These are phyloP conservation scores for Persicaria tinctoria DNA, from an alignment of 148 eudicot species.

Conservation along the genomic window DNA sequence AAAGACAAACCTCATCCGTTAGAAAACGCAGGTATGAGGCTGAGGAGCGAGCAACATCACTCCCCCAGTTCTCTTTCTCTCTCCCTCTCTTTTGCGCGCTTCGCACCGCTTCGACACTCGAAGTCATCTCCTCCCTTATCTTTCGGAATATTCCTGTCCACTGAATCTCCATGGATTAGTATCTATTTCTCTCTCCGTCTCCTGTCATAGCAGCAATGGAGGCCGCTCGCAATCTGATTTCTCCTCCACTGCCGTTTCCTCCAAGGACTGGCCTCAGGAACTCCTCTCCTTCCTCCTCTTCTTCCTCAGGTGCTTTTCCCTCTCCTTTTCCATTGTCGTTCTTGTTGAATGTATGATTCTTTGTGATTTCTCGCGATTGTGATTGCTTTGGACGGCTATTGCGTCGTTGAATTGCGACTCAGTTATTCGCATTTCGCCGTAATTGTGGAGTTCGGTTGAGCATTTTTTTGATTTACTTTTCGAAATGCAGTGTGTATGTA, in stretches of 20 bases:
- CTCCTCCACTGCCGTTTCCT: constrained; percentile 50
- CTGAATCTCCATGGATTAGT: background rate
- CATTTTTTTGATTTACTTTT: background rate
- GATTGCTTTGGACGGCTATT: background rate
- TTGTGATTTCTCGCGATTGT: background rate
- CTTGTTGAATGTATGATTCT: background rate
- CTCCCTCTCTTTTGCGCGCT: constrained; percentile 1
- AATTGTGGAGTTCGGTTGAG: background rate
- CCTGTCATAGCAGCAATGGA: constrained; percentile 32
- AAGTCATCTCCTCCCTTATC: background rate
- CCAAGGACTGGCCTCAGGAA: constrained; percentile 33
- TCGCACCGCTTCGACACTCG: background rate
- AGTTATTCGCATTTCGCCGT: background rate
- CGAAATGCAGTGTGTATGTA: constrained; percentile 44
- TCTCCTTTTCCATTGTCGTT: background rate
- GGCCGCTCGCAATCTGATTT: constrained; percentile 51
- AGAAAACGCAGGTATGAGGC: constrained; percentile 9
- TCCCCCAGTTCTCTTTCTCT: background rate
- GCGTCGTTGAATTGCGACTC: background rate
- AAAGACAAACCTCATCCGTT: constrained; percentile 5
- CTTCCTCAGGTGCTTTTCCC: constrained; percentile 31
- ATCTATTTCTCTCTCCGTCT: constrained; percentile 1
- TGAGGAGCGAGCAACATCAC: constrained; percentile 10
- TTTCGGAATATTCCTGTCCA: background rate
- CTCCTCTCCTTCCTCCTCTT: constrained; percentile 23